Evolutionary conservation across 2,329 filamentous ascomycete genomes (phyloP), one percentile per base, ranked within the genome.

Genomic region (Paradendryphiella salina): DNA sequence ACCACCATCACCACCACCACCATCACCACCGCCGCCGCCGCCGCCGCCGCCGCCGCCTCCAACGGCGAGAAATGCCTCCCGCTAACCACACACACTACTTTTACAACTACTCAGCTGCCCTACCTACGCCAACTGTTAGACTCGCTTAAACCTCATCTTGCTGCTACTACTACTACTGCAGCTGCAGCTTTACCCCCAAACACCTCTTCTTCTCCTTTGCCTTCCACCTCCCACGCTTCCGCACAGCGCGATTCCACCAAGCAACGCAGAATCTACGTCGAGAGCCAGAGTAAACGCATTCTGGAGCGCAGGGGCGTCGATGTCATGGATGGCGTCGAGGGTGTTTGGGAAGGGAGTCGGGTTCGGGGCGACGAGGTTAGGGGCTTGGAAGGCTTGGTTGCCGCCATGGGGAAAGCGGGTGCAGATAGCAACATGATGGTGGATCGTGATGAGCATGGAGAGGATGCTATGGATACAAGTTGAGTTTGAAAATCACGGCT

Each of bases 41-140:
- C 40, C 26, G 18, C 66, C 63, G 72, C 61, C 10, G 29, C 54
- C n/a, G n/a, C n/a, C n/a, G n/a, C n/a, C 5, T 20, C 20, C 20
- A 2, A 4, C 64, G 61, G 21, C 44, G 52, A 21, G 45, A 61
- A 46, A 77, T 77, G 4, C 82, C 35, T n/a, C 48, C 58, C 15
- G 63, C 78, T 91, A 21, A 81, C 82, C 9, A 90, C 88, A 3
- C 89, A 88, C 14, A 83, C 88, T 0, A 81, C 84, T 13, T 96
- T 96, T 71, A 85, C 89, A 0, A 80, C 95, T 15, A 88, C 87
- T 2, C 93, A 97, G 69, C 79, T 96, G 15, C 89, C 90, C 21
- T 85, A 90, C 0, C 78, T 99, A 37, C 85, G 89, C 51, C 77
- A 84, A 6, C 78, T 95, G 6, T 77, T 96, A 40, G 79, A 83